Base-by-base conservation (phyloP, 2,329 filamentous ascomycete species). In the Paecilomyces sp. region DNA sequence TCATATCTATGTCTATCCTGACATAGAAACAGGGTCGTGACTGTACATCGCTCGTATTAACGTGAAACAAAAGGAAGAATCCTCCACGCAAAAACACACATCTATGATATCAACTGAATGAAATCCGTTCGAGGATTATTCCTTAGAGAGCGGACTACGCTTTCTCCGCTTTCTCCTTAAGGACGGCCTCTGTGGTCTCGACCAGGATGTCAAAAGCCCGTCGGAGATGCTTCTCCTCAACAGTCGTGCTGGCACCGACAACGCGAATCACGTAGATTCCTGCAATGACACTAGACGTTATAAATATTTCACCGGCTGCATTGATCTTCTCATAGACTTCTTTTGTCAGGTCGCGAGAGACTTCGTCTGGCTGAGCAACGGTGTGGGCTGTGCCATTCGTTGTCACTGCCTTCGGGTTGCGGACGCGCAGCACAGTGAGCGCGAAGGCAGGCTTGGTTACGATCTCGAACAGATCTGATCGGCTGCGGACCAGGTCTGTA, bases 241-340 rank as follows among this genome's bases (percentile, higher is more conserved):
- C 85, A 50, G 84, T 79, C 25, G 83, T 78, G 66, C 89, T 90
- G 0, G 84, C 88, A 59, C 90, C 91, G 24, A 93, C 88, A 41
- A 97, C 85, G 0, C 93, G 82, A 62, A 97, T 95, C 1, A 89
- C 88, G 73, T 91, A 91, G 22, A 86, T 80, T 0, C 86, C 89
- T 8, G 84, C 85, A 12, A 96, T 81, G 3, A 91, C 83, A 1
- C 88, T 89, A 51, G 86, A 88, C 0, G 92, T 97, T 25, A 97
- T 77, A 74, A 91, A 97, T 59, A 96, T 89, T 73, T 91, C 85
- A 1, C 91, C 91, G 7, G 83, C 79, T 2, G 80, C 79, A 67
- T 95, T 93, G 30, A 96, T 83, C 25, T 79, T 74, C 68, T 94
- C 89, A 67, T 90, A 93, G 12, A 96, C 84, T 58, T 82, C 81